Conservation (phyloP, 768 basidiomycete genomes). For the Tylopilus subfusipes region DNA sequence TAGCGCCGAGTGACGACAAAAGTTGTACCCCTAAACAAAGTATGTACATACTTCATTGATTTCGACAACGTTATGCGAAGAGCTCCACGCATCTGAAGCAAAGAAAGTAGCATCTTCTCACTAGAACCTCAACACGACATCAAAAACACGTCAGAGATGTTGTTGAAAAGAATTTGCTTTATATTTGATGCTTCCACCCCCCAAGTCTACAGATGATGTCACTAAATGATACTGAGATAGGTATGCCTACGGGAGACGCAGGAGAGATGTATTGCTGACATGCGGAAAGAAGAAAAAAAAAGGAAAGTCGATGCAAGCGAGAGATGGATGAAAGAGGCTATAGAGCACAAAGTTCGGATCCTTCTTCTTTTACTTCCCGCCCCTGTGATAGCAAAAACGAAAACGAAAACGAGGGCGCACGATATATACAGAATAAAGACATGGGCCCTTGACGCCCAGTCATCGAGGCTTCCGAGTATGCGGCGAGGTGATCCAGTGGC, state of each 20-base stretch:
- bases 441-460: neutral
- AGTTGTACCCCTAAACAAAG: too few relatives aligned
- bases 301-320: neutral
- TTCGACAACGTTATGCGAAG: too few relatives aligned
- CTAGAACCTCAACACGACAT: too few relatives aligned
- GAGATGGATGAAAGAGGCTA: neutral
- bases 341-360: too few relatives aligned
- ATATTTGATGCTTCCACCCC: conserved; percentile 17
- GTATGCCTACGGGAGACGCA: conserved; percentile 19
- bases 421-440: conserved; percentile 26
- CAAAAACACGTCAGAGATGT: neutral
- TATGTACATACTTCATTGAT: too few relatives aligned
- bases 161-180: neutral
- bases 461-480: neutral
- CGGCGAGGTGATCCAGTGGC: neutral
- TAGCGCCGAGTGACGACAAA: too few relatives aligned
- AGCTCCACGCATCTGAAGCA: too few relatives aligned
- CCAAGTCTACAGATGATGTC: conserved; percentile 23
- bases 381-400: too few relatives aligned
- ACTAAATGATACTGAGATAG: conserved; percentile 18
- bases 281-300: neutral
- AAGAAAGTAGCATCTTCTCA: too few relatives aligned
- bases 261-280: neutral
- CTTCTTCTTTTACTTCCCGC: too few relatives aligned
- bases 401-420: neutral